Base-by-base conservation (phyloP, 2,329 filamentous ascomycete species). In the Aspergillus persii region DNA sequence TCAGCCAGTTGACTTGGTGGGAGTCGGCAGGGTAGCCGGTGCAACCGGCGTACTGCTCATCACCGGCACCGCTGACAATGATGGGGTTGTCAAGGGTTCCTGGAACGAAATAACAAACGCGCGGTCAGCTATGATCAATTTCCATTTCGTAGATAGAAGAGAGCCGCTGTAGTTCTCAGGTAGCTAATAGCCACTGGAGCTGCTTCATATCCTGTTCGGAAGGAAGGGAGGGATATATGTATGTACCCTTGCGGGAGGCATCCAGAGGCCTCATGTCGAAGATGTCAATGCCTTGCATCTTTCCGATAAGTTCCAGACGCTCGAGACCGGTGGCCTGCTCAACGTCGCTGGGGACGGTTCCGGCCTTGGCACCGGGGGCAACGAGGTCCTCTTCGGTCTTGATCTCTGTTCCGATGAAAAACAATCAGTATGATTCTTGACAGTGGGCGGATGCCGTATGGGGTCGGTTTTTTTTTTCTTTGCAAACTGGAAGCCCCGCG, bases 261-360 rank as follows among this genome's bases (percentile, higher is more conserved):
- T 98, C 95, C 71, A 99, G 86, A 65, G 95, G 95, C 80, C 87
- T 89, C 95, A 98, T 96, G 82, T 99, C 93, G 83, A 99, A 99
- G 77, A 98, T 84, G 76, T 99, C 95, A 72, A 97, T 83, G 68
- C 95, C 93, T 84, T 98, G 92, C 90, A 98, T 96, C 88, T 99
- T 99, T 81, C 95, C 95, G 77, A 99, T 85, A 74, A 99, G 95
- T 82, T 99, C 95, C 70, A 99, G 86, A 86, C 95, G 93, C 85
- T 99, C 95, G 61, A 98, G 85, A 90, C 95, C 95, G 70, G 95
- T 98, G 61, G 95, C 82, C 80, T 99, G 95, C 79, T 98, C 92
- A 76, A 96, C 80, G 80, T 99, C 95, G 81, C 91, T 96, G 68
- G 95, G 92, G 68, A 99, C 83, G 76, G 89, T 90, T 75, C 95